Base-by-base conservation (phyloP, 495 filamentous ascomycete species). In the Cudoniella acicularis region DNA sequence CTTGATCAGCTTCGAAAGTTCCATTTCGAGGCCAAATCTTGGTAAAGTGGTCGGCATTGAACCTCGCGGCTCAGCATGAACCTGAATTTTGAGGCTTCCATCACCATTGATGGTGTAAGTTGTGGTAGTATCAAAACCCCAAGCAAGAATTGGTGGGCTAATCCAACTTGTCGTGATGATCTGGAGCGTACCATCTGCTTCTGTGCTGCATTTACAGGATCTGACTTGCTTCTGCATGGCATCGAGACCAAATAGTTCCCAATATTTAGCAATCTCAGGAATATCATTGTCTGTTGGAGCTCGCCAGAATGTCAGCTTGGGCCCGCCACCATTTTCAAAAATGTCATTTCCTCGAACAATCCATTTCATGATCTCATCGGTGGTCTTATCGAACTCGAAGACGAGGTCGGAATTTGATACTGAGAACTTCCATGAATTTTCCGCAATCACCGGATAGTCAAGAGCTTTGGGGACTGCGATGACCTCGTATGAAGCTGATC, bases 271-370 rank as follows among this genome's bases (percentile, higher is more conserved):
- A 18, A 70, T 70, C 13, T 72, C 72, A 3, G 82, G 75, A 11
- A 76, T 73, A 61, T 89, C 86, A 67, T 88, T 88, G 67, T 87
- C 82, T 2, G 86, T 89, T 22, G 79, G 81, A 0, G 79, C 70
- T 36, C 79, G 74, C 69, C 81, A 79, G 61, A 82, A 74, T 36
- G 71, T 70, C 16, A 80, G 69, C 11, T 61, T 24, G 10, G 79
- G 66, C 0, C 64, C 55, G 13, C 40, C 49, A 6, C 59, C 49
- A 21, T 61, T 20, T 24, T 69, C 64, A 27, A 64, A 59, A 41
- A 60, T 65, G 4, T 57, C 50, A 49, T 63, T 67, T 54, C 45
- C 50, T 17, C 17, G 49, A 9, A 51, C 43, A 52, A 18, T 58
- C 58, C 46, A 47, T 30, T 54, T 53, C 10, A 52, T 49, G 36